Conservation (phyloP, 169 alveolate genomes). For the Neospora caninum region DNA sequence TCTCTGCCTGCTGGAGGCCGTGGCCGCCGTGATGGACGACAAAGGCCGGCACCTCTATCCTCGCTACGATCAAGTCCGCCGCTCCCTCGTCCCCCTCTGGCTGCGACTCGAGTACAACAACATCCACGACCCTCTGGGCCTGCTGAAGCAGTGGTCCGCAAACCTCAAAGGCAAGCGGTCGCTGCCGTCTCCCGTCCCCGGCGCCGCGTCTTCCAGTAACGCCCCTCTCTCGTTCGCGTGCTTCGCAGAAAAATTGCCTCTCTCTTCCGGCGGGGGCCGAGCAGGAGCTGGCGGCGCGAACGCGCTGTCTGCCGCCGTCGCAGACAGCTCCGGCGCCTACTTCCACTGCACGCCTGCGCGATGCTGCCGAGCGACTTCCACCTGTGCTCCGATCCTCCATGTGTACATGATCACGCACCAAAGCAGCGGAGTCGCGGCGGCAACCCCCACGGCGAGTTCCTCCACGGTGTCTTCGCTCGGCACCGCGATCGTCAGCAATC, state of each 20-base stretch:
- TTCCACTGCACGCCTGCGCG: conserved; percentile 66
- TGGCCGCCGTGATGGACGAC: conserved; percentile 49
- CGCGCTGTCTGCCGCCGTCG: background rate
- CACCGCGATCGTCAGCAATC: background rate
- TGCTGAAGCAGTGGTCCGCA: background rate
- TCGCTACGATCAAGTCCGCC: conserved; percentile 2
- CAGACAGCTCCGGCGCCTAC: background rate
- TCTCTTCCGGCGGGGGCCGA: background rate
- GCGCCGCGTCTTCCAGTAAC: background rate
- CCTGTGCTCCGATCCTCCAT: conserved; percentile 14
- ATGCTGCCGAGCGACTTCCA: conserved; percentile 39
- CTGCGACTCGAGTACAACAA: conserved; percentile 55
- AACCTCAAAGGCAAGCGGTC: background rate
- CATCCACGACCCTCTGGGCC: conserved; percentile 40
- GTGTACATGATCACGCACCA: conserved; percentile 41
- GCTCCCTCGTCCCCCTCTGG: conserved; percentile 54
- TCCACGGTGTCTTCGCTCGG: conserved; percentile 1
- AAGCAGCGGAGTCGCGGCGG: conserved; percentile 10
- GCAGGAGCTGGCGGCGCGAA: background rate
- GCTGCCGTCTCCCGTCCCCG: background rate
- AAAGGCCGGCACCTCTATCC: conserved; percentile 42
- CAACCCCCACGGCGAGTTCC: background rate
- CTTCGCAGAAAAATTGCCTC: background rate
- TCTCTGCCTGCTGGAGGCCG: conserved; percentile 45
- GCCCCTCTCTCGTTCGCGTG: background rate